These are phyloP conservation scores for Alnus glutinosa DNA, from an alignment of 306 rosid species.

Conservation along the genomic window DNA sequence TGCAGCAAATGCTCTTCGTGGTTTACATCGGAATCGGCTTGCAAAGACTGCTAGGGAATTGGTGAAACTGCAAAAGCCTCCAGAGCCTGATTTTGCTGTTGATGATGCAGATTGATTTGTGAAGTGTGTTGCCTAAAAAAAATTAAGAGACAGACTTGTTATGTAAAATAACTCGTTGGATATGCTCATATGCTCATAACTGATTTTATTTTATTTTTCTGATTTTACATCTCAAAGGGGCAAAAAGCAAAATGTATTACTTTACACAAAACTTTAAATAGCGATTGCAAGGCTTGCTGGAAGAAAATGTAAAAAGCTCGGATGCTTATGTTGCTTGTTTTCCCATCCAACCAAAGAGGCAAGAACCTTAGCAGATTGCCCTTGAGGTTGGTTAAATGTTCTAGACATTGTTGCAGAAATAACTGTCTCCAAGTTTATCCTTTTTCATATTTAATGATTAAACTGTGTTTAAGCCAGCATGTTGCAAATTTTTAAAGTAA, in stretches of 20 bases:
- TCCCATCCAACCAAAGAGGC: neutral
- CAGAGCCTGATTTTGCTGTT: constrained; percentile 90
- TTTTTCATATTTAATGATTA: neutral
- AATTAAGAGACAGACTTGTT: neutral
- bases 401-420: neutral
- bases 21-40: constrained; percentile 76
- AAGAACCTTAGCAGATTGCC: neutral
- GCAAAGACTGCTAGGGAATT: constrained; percentile 86
- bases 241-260: constrained; percentile 35
- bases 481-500: too few relatives aligned
- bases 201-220: constrained; percentile 5
- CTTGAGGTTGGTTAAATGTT: neutral
- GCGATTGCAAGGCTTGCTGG: constrained; percentile 27
- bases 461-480: neutral
- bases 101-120: constrained; percentile 69
- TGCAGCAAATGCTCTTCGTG: constrained; percentile 92
- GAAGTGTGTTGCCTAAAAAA: constrained; percentile 9
- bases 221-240: constrained; percentile 32
- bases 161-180: constrained; percentile 22
- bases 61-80: constrained; percentile 90
- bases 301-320: constrained; percentile 23
- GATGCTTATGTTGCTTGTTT: neutral
- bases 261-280: constrained; percentile 19
- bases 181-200: constrained; percentile 26
- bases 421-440: neutral